Base-by-base conservation (phyloP, 805 yeast species). In the Geotrichum ghanense region DNA sequence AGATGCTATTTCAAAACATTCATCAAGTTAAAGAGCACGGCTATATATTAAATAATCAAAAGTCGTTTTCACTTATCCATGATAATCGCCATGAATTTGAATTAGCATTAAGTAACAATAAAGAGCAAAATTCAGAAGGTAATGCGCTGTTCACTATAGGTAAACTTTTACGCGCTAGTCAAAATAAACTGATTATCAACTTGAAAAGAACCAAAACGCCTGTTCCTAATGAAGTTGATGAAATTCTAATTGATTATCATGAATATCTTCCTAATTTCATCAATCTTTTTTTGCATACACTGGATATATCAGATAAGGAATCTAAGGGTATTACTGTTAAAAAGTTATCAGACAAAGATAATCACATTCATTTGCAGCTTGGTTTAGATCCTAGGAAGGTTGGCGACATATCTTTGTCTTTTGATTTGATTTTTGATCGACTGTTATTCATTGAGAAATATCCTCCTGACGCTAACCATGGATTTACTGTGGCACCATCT, bases 381-480 rank as follows among this genome's bases (percentile, higher is more conserved):
- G 7, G 37, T 31, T n/a, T 31, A 5, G 19, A 7, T 9, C 17
- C 37, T 12, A n/a, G 19, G 37, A 31, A 16, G 7, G 17, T 31
- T 31, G 37, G 37, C 4, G 37, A 31, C 17, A 19, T 31, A n/a
- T 31, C 37, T 6, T 31, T 31, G 12, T 31, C 37, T 5, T 31
- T 31, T 31, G 37, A 31, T 31, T 12, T 31, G 5, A 31, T 31
- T 31, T 31, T n/a, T 19, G 37, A 89, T 62, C 79, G 95, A 0
- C 70, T 92, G 60, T 70, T 92, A 24, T 73, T 81, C 48, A 79
- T 84, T 50, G 83, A 88, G 2, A 97, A 92, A 61, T 92, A 92
- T 58, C 98, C 98, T n/a, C 98, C 98, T 1, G 98, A 92, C 69
- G 97, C 98, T 1, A 92, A 92, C 61, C 97, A 92, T 56, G 98